Conservation (phyloP, 2,329 filamentous ascomycete species). For the Aspergillus tanneri region DNA sequence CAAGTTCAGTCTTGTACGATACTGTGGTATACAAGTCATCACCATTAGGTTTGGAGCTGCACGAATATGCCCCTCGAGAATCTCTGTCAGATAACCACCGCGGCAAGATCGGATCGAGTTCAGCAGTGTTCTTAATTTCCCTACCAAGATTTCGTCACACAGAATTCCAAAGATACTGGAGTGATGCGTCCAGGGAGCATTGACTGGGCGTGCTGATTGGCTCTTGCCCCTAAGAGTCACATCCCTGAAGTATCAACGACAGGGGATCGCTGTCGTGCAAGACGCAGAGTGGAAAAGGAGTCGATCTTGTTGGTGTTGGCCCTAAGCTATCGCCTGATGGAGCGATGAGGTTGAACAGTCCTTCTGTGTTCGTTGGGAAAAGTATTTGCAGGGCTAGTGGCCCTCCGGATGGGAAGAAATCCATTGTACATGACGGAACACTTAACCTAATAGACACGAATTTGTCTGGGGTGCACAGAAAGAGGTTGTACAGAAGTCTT, state of each 20-base stretch:
- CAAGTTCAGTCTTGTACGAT: conserved; percentile 1
- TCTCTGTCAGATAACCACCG: conserved; percentile 4
- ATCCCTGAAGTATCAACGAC: neutral
- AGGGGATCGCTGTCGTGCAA: neutral
- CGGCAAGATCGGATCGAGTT: conserved; percentile 15
- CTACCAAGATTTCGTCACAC: neutral
- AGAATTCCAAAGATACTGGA: neutral
- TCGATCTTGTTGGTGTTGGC: neutral
- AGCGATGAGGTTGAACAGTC: neutral
- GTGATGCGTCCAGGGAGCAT: neutral
- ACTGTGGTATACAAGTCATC: conserved; percentile 7
- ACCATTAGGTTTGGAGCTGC: neutral
- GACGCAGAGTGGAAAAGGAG: neutral
- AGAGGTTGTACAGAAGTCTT: neutral
- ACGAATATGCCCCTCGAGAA: neutral
- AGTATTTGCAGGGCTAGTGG: neutral
- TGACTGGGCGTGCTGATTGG: neutral
- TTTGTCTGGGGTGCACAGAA: neutral
- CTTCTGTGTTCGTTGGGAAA: conserved; percentile 1
- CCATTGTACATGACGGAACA: neutral
- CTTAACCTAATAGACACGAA: neutral
- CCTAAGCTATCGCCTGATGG: conserved; percentile 10
- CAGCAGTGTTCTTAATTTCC: neutral
- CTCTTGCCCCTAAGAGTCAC: neutral
- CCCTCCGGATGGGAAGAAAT: neutral